These are phyloP conservation scores for Alternaria gaisen DNA, from an alignment of 2,329 filamentous ascomycete genomes.

Conservation along the genomic window DNA sequence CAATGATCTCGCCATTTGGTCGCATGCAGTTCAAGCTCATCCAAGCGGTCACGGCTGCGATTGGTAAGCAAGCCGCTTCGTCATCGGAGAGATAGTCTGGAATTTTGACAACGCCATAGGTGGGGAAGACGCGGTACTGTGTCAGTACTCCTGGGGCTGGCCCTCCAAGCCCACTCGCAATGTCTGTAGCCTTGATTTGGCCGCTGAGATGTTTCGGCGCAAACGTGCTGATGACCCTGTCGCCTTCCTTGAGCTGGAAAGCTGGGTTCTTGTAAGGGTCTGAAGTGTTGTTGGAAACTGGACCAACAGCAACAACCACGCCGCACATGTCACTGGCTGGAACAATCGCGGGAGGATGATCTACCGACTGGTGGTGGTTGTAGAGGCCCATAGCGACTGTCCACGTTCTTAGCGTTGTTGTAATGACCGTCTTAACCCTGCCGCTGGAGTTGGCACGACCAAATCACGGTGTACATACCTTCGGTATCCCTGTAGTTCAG, in stretches of 20 bases:
- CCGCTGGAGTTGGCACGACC: neutral
- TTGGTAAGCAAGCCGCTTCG: conserved; percentile 68
- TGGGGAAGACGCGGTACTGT: conserved; percentile 68
- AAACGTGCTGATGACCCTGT: conserved; percentile 74
- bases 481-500: conserved; percentile 64
- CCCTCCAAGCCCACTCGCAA: conserved; percentile 67
- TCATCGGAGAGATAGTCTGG: conserved; percentile 67
- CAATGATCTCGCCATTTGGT: conserved; percentile 62
- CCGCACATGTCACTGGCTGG: conserved; percentile 78
- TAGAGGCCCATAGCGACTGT: conserved; percentile 72
- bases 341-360: conserved; percentile 58
- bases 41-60: conserved; percentile 71
- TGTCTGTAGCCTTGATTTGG: conserved; percentile 65
- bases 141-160: conserved; percentile 67
- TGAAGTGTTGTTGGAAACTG: conserved; percentile 48
- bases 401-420: conserved; percentile 17
- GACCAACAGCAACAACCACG: conserved; percentile 62
- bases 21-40: conserved; percentile 70
- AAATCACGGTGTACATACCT: conserved; percentile 32
- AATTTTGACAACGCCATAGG: conserved; percentile 63
- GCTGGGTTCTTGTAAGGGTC: conserved; percentile 57
- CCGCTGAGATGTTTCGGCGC: conserved; percentile 65
- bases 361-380: conserved; percentile 68
- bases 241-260: conserved; percentile 55
- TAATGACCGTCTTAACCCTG: neutral